Evolutionary conservation across 1,284 basidiomycete species (phyloP), one percentile per base, ranked within the genome.

Genomic region (Sanghuangporus baumii): DNA sequence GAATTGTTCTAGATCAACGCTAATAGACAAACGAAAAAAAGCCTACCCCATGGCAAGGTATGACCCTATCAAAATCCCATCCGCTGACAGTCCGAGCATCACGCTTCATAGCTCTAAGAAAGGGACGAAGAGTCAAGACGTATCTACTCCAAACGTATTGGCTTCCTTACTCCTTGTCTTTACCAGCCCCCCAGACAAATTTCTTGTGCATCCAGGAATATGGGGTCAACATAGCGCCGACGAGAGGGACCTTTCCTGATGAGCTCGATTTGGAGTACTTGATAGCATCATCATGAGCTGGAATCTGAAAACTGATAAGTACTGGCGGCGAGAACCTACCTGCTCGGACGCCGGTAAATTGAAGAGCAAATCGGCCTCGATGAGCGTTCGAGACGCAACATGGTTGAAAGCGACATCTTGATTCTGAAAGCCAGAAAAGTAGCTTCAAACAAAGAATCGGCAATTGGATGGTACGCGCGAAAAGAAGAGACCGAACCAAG

Each of bases 381-480:
- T 83, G 60, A 98, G 77, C 0, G 90, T 88, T 71, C 87, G 91
- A 14, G 87, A 89, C 0, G 86, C 81, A 14, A 79, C 76, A 71
- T 98, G 96, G 66, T 91, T 83, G 73, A 96, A 97, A 0, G 93
- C 93, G 16, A 97, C 85, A 66, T 98, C 96, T 72, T 93, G 87
- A 73, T 94, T 96, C 67, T 78, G 78, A 74, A 90, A 88, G 0
- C 93, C 90, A 12, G 90, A 81, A 70, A 96, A 94, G 72, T 89
- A 92, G 70, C 62, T 64, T 31, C 7, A 55, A 61, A 46, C 26
- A 65, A 18, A n/a, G 31, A 37, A 65, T 31, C 34, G 6, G 34
- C 9, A 34, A 48, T 20, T 16, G 57, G 18, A 48, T 55, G 57
- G 48, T 52, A 11, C 36, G 31, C 60, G 9, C 14, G 52, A 37